Conservation (phyloP, 2,329 filamentous ascomycete species). For the Beauveria sp. region DNA sequence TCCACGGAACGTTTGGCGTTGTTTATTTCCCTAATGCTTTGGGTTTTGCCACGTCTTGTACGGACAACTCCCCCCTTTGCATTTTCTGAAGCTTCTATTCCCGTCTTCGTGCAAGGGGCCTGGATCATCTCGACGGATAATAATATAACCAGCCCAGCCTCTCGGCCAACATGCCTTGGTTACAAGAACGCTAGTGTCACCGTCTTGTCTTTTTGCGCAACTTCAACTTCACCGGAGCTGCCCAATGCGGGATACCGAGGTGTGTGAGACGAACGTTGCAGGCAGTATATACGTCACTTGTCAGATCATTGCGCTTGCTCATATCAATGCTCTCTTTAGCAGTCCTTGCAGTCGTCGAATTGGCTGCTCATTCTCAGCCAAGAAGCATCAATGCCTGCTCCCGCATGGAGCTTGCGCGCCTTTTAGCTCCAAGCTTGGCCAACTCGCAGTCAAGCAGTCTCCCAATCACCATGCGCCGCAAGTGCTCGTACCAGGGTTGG, state of each 20-base stretch:
- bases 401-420: not conserved
- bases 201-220: not conserved
- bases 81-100: too few species aligned
- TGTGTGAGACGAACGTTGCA: not conserved
- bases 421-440: not conserved
- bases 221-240: not conserved
- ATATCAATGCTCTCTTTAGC: not conserved
- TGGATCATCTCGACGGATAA: too few species aligned
- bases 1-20: too few species aligned
- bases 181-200: not conserved
- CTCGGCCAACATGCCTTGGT: not conserved
- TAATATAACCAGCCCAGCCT: too few species aligned
- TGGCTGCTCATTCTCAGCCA: not conserved
- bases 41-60: too few species aligned
- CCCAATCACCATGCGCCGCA: not conserved
- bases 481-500: not conserved
- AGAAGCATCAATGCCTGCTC: not conserved
- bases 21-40: too few species aligned
- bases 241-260: conserved; percentile 4
- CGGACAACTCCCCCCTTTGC: too few species aligned
- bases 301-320: not conserved
- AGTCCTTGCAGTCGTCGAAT: not conserved
- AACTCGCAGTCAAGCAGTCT: not conserved
- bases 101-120: too few species aligned
- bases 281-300: not conserved